Evolutionary conservation across 2,329 filamentous ascomycete genomes (phyloP), one percentile per base, ranked within the genome.

Genomic region (Alternaria ethzedia): DNA sequence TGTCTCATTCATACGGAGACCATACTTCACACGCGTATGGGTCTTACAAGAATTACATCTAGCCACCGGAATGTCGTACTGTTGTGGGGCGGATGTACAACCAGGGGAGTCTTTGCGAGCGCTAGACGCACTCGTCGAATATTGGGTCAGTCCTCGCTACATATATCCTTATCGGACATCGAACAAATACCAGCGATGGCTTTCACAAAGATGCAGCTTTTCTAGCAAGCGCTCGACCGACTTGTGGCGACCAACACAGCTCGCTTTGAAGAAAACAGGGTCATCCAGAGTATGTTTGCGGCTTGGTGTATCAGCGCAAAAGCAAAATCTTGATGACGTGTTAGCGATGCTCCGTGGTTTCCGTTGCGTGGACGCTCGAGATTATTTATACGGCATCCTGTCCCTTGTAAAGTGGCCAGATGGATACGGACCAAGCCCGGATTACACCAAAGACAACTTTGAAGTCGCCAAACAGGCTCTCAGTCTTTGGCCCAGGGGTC

Each of bases 11-110:
- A 26, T 54, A 1, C 3, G 2, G 3, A 25, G 49, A 9, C 20
- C 41, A 3, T 59, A 59, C 6, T 54, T 59, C 4, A 20, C 15
- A 11, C 57, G 26, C 17, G 8, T 54, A 1, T 54, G 57, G 57
- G 4, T 59, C 10, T 32, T 59, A 13, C 57, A 59, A 4, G 57
- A 59, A n/a, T 2, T 54, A 0, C 20, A 59, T 54, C 7, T 59
- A n/a, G 49, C 57, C 11, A 15, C 2, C 1, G 2, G 9, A 6
- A 10, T 59, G 4, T 46, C 49, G 1, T 54, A 41, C 6, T 20
- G 20, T 17, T 47, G 25, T 28, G 49, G 57, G 10, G 5, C 2
- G 2, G 28, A 25, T 2, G 10, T 46, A 9, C 20, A 21, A 1
- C 3, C 10, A 6, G 57, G 47, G 1, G 15, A 26, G 7, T 8